Percentiles rank a stretch among this genome's conserved stretches.
phyloP scores from a whole-genome alignment of 352 stramenopile species.

The Aphanomyces astaci region DNA sequence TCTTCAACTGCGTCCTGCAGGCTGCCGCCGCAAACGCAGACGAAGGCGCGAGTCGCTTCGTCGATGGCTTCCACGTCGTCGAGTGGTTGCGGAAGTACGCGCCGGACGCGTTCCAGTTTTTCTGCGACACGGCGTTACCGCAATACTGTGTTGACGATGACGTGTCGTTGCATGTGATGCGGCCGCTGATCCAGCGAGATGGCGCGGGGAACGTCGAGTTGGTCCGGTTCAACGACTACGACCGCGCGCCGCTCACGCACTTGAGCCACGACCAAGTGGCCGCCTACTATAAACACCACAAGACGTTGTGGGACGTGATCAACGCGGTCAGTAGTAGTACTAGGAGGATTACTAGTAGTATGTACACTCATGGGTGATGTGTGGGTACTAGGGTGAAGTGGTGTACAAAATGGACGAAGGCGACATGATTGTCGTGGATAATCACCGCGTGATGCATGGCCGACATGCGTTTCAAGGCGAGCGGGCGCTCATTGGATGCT shows the following conservation, averaged over 20 bases:
- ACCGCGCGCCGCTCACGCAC: conserved; percentile 73
- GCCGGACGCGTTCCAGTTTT: conserved; percentile 58
- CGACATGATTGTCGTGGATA: conserved; percentile 82
- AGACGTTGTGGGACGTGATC: conserved; percentile 46
- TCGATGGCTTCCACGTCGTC: conserved; percentile 71
- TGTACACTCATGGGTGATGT: conserved; percentile 24
- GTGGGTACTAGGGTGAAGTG: conserved; percentile 13
- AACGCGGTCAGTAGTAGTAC: too few species aligned
- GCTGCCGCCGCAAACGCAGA: conserved; percentile 59
- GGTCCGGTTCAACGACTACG: conserved; percentile 86
- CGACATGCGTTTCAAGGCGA: conserved; percentile 71
- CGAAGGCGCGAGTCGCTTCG: conserved; percentile 54
- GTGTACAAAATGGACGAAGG: conserved; percentile 51
- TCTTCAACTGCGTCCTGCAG: conserved; percentile 84
- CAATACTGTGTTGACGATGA: conserved; percentile 76
- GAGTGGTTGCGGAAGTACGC: conserved; percentile 51
- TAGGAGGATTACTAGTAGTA: too few species aligned
- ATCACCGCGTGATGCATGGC: conserved; percentile 80
- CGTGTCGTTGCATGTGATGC: conserved; percentile 66
- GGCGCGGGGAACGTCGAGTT: conserved; percentile 60
- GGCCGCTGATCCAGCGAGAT: conserved; percentile 71
- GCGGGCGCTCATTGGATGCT: conserved; percentile 77
- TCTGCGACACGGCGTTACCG: conserved; percentile 57
- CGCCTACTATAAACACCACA: conserved; percentile 67
- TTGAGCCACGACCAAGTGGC: conserved; percentile 60